These are phyloP conservation scores for Boletellus sp. DNA, from an alignment of 768 basidiomycete species.

Conservation along the genomic window DNA sequence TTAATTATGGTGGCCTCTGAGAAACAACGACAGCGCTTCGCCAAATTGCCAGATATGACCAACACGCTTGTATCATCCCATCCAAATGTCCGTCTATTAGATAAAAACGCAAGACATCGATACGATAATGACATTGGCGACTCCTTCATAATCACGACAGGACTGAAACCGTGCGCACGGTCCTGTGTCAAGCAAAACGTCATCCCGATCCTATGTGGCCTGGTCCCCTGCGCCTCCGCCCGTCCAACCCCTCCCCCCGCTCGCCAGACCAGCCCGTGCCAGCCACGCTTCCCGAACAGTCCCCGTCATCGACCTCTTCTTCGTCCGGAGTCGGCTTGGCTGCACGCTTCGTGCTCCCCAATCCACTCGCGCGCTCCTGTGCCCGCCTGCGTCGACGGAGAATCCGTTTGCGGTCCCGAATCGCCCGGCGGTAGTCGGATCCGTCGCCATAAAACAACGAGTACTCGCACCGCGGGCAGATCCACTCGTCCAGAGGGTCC, in stretches of 20 bases:
- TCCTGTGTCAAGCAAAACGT: constrained; percentile 8
- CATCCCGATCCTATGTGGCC: constrained; percentile 23
- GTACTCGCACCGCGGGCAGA: constrained; percentile 94
- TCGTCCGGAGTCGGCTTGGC: constrained; percentile 20
- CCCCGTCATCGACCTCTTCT: constrained; percentile 22
- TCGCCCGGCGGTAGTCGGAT: constrained; percentile 54
- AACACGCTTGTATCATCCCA: constrained; percentile 22
- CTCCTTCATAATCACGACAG: constrained; percentile 21
- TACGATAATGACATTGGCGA: constrained; percentile 21
- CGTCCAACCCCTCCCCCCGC: constrained; percentile 18
- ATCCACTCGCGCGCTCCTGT: constrained; percentile 53
- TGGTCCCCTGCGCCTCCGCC: constrained; percentile 15
- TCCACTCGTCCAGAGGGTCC: constrained; percentile 81
- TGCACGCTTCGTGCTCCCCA: constrained; percentile 21
- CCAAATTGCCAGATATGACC: constrained; percentile 24
- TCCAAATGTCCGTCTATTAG: constrained; percentile 37
- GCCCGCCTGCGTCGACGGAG: constrained; percentile 66
- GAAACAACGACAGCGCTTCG: constrained; percentile 14
- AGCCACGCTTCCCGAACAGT: constrained; percentile 6
- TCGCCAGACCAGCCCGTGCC: constrained; percentile 7
- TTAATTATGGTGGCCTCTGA: constrained; percentile 17
- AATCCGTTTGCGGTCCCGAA: constrained; percentile 76
- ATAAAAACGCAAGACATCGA: constrained; percentile 28
- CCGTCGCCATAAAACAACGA: constrained; percentile 88
- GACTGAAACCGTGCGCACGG: constrained; percentile 9